phyloP scores from a whole-genome alignment of 2,329 filamentous ascomycete genomes.

The Fusarium goolgardi region DNA sequence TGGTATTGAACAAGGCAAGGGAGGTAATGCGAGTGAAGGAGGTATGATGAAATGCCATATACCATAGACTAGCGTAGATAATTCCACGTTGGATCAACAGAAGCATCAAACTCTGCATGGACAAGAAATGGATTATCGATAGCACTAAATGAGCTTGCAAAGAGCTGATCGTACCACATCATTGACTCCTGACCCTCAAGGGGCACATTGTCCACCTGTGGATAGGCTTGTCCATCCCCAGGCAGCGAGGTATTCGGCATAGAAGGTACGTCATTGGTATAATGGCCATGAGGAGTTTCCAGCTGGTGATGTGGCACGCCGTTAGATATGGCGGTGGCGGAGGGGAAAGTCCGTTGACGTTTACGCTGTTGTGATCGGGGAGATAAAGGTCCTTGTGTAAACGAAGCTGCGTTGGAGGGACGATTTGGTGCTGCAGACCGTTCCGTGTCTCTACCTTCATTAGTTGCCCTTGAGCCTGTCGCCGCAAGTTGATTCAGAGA shows the following conservation, averaged over 20 bases:
- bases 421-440: neutral
- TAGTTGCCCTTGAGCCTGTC: neutral
- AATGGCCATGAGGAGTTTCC: neutral
- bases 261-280: neutral
- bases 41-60: slow-evolving; percentile 1
- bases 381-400: neutral
- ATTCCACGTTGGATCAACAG: slow-evolving; percentile 50
- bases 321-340: neutral
- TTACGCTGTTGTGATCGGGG: slow-evolving; percentile 13
- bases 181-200: slow-evolving; percentile 51
- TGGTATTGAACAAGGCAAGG: slow-evolving; percentile 18
- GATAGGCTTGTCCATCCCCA: neutral
- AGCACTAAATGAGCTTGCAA: slow-evolving; percentile 51
- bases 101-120: slow-evolving; percentile 50
- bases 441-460: neutral
- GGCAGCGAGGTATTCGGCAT: neutral
- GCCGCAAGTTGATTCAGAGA: neutral
- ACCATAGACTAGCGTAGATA: slow-evolving; percentile 37
- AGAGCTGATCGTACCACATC: slow-evolving; percentile 52
- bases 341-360: neutral
- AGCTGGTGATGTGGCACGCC: neutral
- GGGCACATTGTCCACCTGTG: slow-evolving; percentile 23
- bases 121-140: slow-evolving; percentile 51
- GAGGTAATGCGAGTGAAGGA: slow-evolving; percentile 28
- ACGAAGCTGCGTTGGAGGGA: neutral